Conservation (phyloP, 805 yeast genomes). For the Candida krabiensis region DNA sequence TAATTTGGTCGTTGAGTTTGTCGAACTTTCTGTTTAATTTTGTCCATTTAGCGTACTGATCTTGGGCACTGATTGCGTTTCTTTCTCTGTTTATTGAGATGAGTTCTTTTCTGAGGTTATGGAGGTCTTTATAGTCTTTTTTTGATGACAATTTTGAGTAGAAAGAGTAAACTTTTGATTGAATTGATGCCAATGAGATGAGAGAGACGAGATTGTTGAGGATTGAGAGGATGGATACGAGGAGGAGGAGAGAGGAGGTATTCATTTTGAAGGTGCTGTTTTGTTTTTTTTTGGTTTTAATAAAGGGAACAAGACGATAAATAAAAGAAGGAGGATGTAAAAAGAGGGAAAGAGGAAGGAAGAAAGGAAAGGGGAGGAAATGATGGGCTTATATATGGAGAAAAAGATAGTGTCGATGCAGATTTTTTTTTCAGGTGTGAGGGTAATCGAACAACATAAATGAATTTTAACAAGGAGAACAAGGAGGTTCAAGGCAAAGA, state of each 20-base stretch:
- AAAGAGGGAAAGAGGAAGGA: conserved; percentile 1
- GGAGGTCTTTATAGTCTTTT: conserved; percentile 29
- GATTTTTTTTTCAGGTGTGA: no score
- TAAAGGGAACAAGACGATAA: neutral
- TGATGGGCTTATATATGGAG: neutral
- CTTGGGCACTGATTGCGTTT: conserved; percentile 75
- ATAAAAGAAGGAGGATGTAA: neutral
- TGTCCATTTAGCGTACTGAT: conserved; percentile 95
- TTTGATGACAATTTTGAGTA: conserved; percentile 22
- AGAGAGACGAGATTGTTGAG: neutral
- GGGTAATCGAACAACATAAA: no score
- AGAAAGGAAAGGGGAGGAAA: neutral
- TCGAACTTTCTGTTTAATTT: conserved; percentile 76
- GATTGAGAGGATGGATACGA: conserved; percentile 1
- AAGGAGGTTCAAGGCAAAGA: no score
- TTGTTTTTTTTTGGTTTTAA: neutral
- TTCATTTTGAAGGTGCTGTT: no score
- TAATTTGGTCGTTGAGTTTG: conserved; percentile 53
- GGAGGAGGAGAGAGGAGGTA: neutral
- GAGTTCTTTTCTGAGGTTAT: conserved; percentile 43
- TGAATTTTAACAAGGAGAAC: no score
- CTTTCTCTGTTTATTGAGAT: conserved; percentile 50
- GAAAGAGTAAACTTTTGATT: conserved; percentile 11
- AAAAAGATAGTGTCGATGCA: no score
- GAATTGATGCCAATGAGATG: conserved; percentile 20